A percentile compares a stretch with the other conserved stretches of the same genome.
Evolutionary conservation across 2,329 filamentous ascomycete species (phyloP).

Genomic region (Cryphonectria nitschkei): DNA sequence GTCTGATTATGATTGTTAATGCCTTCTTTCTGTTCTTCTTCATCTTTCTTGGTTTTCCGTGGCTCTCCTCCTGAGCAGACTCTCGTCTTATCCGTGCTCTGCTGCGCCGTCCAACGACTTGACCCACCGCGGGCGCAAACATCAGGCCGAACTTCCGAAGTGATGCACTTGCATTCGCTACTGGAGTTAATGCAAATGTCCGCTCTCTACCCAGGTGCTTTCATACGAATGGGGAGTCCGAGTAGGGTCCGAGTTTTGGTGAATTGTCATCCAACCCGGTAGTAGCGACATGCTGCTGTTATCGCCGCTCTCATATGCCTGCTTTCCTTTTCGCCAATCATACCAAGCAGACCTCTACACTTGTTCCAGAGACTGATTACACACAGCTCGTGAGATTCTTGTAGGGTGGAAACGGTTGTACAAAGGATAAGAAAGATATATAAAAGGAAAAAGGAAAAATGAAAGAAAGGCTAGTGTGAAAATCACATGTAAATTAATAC

Average conservation of each 20-base stretch:
- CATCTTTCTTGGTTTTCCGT: too few relatives aligned
- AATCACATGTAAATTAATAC: too few relatives aligned
- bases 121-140: not conserved
- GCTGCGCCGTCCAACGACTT: not conserved
- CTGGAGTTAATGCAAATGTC: too few relatives aligned
- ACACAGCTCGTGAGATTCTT: too few relatives aligned
- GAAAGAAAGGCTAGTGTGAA: too few relatives aligned
- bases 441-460: too few relatives aligned
- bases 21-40: not conserved
- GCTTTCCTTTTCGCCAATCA: too few relatives aligned
- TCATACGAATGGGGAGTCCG: not conserved
- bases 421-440: too few relatives aligned
- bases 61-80: not conserved
- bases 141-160: not conserved
- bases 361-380: not conserved
- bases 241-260: not conserved
- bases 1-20: not conserved
- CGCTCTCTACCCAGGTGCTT: too few relatives aligned
- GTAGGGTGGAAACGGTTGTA: too few relatives aligned
- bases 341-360: too few relatives aligned
- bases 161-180: not conserved
- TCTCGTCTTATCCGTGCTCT: not conserved
- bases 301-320: not conserved
- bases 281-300: not conserved
- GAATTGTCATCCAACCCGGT: not conserved